Evolutionary conservation across 257 asterid genomes (phyloP), one percentile per base, ranked within the genome.

Genomic region (Hygrophila difformis): DNA sequence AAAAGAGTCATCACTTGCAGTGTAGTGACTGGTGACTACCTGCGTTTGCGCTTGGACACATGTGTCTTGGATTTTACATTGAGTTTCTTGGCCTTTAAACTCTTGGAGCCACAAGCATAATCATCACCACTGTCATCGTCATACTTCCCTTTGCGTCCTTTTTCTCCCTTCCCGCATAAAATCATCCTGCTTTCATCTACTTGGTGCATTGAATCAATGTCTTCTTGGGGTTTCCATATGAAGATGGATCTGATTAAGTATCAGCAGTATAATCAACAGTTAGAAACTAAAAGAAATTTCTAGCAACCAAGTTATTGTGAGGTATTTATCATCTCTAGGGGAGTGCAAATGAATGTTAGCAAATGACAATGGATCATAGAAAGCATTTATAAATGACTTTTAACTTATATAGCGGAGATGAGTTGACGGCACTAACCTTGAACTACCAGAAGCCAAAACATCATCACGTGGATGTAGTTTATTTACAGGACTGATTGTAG

Each of bases 381-480:
- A 18, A 5, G 18, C 17, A 14, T 10, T 11, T 8, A 17, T 7
- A 33, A 5, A 5, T 24, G 29, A 24, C 7, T 24, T 24, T 37
- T 42, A 18, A n/a, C n/a, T n/a, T 40, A 28, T 18, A 38, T 22
- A 43, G 28, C 19, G 8, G 17, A 9, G 36, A 54, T 6, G 34
- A 38, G 10, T n/a, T 26, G 35, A 19, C 10, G 49, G 51, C 60
- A 47, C 78, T 16, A 31, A 89, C 96, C 98, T 85, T 49, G 98
- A 85, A 68, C 98, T 85, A 49, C 98, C 96, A 49, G 93, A 79
- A 2, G 98, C 96, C 75, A 89, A 60, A 62, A 89, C 70, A 73
- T 89, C 98, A 45, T 85, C 83, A 15, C 80, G 81, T 12, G 96
- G 98, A 70, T 85, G 98, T 45, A 85, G 71, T 84, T 89, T 89